Conservation (phyloP, 169 alveolate species). For the Eimeria maxima region DNA sequence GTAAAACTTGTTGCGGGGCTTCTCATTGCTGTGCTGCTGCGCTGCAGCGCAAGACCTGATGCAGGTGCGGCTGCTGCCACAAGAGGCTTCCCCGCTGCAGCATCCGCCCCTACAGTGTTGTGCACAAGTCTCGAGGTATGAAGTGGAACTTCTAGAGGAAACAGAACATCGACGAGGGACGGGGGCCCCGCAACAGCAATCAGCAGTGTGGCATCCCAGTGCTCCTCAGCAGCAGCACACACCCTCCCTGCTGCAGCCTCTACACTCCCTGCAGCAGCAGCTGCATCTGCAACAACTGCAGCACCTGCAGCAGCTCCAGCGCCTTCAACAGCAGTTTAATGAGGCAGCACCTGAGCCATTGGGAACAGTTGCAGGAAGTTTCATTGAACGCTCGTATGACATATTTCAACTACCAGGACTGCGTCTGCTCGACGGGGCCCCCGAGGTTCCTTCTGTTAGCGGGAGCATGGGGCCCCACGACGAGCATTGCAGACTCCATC, state of each 20-base stretch:
- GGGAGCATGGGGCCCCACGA: neutral
- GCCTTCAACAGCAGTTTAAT: neutral
- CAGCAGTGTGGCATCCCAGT: neutral
- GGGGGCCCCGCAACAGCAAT: neutral
- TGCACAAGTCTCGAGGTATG: neutral
- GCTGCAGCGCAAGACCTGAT: neutral
- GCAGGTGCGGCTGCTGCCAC: neutral
- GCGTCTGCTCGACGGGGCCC: neutral
- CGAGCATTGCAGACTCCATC: neutral
- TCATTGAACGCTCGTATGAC: too few species aligned
- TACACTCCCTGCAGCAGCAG: neutral
- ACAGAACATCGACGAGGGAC: neutral
- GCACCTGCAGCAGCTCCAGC: constrained; percentile 41
- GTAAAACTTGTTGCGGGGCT: neutral
- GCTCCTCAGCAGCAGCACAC: neutral
- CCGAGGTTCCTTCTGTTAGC: neutral
- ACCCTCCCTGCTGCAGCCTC: neutral
- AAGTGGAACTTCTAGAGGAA: neutral
- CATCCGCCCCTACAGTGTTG: neutral
- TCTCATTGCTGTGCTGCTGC: constrained; percentile 18
- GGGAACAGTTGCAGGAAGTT: neutral
- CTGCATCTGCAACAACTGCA: neutral
- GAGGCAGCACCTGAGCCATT: neutral
- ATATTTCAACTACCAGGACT: too few species aligned
- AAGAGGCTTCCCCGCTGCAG: neutral